Evolutionary conservation across 1,284 basidiomycete species (phyloP).

Genomic region (Fomitiporia mediterranea): DNA sequence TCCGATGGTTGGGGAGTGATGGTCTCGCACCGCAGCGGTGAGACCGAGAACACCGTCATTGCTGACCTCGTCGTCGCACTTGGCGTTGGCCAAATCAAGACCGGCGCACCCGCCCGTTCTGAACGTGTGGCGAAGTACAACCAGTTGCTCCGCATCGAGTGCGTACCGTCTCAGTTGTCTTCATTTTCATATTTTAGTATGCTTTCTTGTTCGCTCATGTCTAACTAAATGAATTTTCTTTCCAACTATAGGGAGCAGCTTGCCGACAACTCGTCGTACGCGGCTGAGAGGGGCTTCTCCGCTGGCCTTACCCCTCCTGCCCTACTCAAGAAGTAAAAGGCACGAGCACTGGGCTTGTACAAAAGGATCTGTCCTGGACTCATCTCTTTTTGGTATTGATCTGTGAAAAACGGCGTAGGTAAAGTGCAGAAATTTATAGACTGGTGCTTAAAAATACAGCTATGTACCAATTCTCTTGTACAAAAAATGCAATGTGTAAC

Average conservation of each 20-base stretch:
- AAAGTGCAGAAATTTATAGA: constrained; percentile 1
- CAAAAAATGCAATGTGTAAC: not conserved
- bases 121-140: constrained; percentile 97
- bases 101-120: constrained; percentile 90
- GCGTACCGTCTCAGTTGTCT: constrained; percentile 31
- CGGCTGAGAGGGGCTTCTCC: constrained; percentile 77
- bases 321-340: constrained; percentile 57
- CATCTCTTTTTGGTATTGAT: not conserved
- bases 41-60: constrained; percentile 95
- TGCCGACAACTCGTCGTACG: constrained; percentile 58
- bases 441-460: not conserved
- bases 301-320: constrained; percentile 70
- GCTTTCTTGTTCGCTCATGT: too few relatives aligned
- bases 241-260: constrained; percentile 77
- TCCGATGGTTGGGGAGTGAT: constrained; percentile 99
- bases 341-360: not conserved
- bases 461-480: not conserved
- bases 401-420: not conserved
- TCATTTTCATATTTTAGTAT: constrained; percentile 1
- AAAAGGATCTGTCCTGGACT: too few relatives aligned
- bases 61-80: constrained; percentile 96
- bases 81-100: constrained; percentile 96
- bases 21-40: constrained; percentile 98
- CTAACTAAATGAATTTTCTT: constrained; percentile 8
- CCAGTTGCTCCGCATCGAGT: constrained; percentile 87